phyloP scores from a whole-genome alignment of 495 filamentous ascomycete species.

The Podospora fimiseda region DNA sequence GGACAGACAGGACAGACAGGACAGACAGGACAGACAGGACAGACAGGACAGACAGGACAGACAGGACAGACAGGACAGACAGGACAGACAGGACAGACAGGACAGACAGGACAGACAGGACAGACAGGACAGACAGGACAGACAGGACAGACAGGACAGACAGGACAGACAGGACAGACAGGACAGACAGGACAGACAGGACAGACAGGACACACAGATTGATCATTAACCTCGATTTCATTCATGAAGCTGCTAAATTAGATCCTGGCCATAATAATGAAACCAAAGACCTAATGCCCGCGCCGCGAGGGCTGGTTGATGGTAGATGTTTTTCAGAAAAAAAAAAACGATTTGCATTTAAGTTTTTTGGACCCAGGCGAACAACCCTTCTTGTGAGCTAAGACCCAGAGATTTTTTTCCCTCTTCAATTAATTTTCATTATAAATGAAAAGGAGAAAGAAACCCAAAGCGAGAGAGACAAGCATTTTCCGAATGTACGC shows the following conservation, averaged over 20 bases:
- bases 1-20: too few relatives aligned
- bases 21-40: too few relatives aligned
- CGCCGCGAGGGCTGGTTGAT: conserved; percentile 8
- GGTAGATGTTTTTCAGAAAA: neutral
- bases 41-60: too few relatives aligned
- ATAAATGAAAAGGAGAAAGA: conserved; percentile 19
- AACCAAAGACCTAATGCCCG: neutral
- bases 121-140: too few relatives aligned
- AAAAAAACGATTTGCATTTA: neutral
- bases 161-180: too few relatives aligned
- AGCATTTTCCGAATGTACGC: conserved; percentile 35
- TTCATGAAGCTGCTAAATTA: conserved; percentile 29
- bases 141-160: too few relatives aligned
- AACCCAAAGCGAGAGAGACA: conserved; percentile 34
- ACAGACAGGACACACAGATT: neutral
- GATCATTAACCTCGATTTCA: conserved; percentile 10
- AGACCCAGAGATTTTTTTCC: conserved; percentile 31
- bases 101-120: too few relatives aligned
- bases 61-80: too few relatives aligned
- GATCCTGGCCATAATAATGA: too few relatives aligned
- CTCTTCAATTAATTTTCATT: conserved; percentile 14
- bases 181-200: too few relatives aligned
- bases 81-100: too few relatives aligned
- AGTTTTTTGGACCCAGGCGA: neutral
- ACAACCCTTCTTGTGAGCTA: conserved; percentile 12